Evolutionary conservation across 352 stramenopile species (phyloP), one percentile per base, ranked within the genome.

Genomic region (Globisporangium rhizosaccharum): DNA sequence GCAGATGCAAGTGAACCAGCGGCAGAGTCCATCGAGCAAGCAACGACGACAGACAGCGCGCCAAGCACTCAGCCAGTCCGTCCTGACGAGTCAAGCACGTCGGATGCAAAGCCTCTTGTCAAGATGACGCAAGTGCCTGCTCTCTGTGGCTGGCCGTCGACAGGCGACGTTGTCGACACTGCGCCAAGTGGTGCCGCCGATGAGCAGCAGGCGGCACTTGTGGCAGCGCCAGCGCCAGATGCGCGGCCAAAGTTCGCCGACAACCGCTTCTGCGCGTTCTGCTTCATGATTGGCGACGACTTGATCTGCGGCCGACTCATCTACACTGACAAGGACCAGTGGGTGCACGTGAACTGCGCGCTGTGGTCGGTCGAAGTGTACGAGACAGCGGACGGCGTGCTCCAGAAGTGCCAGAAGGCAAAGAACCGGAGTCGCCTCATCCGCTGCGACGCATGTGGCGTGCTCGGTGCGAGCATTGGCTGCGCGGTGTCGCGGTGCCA

Each of bases 291-390:
- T 47, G 88, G 87, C 8, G 88, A 97, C 50, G 73, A 82, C 47
- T 62, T 72, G 33, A 59, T 74, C 12, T 91, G 82, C 46, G 89
- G 89, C 11, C 77, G 89, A 2, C 70, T 97, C 26, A 55, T 97
- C 7, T 92, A 91, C 63, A 79, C 84, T 0, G 82, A 94, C 20
- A 63, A 79, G 23, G 85, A 96, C 45, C 73, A 87, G 28, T 98
- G 88, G 87, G 82, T 97, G 6, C 94, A 98, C 67, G 67, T 92
- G 8, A 96, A 96, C 59, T 98, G 94, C 71, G 90, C 86, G 2
- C 55, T 97, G 17, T 98, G 91, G 91, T 97, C 87, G 8, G 90
- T 88, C 39, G 90, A 98, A 69, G 92, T 97, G 25, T 98, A 80
- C 53, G 92, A 97, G 66, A 81, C 85, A 57, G 69, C 66, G 2